A percentile compares a stretch with the other conserved stretches of the same genome.
These are phyloP conservation scores for Saururus chinensis DNA, from an alignment of 164 flowering plant species.

Conservation along the genomic window DNA sequence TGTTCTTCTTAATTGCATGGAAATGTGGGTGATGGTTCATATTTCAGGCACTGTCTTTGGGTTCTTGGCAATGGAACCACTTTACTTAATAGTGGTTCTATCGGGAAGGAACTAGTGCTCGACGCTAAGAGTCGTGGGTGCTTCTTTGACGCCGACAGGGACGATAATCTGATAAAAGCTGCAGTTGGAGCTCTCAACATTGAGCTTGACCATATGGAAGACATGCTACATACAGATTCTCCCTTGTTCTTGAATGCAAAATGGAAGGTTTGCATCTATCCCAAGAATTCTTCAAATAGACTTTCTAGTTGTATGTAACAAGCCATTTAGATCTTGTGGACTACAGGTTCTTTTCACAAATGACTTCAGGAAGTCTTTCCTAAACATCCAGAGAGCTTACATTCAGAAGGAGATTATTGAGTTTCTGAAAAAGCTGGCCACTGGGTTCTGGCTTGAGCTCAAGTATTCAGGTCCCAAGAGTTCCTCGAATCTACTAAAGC, in stretches of 20 bases:
- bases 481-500: constrained; percentile 21
- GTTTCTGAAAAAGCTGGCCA: constrained; percentile 24
- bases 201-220: constrained; percentile 9
- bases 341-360: constrained; percentile 25
- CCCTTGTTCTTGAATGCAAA: constrained; percentile 34
- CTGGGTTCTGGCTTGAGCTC: constrained; percentile 28
- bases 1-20: background rate
- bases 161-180: constrained; percentile 11
- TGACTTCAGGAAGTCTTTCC: constrained; percentile 22
- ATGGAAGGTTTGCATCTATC: constrained; percentile 58
- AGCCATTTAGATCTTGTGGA: background rate
- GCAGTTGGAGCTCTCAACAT: constrained; percentile 1
- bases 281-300: background rate
- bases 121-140: constrained; percentile 26
- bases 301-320: background rate
- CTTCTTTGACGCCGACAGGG: constrained; percentile 21
- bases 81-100: constrained; percentile 13
- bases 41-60: constrained; percentile 30
- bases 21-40: background rate
- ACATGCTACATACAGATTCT: constrained; percentile 35
- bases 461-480: constrained; percentile 1
- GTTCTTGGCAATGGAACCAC: constrained; percentile 25
- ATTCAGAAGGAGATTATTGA: constrained; percentile 13
- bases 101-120: constrained; percentile 25
- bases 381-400: background rate